These are phyloP conservation scores for Trypanosoma grayi DNA, from an alignment of 208 protist genomes.

Conservation along the genomic window DNA sequence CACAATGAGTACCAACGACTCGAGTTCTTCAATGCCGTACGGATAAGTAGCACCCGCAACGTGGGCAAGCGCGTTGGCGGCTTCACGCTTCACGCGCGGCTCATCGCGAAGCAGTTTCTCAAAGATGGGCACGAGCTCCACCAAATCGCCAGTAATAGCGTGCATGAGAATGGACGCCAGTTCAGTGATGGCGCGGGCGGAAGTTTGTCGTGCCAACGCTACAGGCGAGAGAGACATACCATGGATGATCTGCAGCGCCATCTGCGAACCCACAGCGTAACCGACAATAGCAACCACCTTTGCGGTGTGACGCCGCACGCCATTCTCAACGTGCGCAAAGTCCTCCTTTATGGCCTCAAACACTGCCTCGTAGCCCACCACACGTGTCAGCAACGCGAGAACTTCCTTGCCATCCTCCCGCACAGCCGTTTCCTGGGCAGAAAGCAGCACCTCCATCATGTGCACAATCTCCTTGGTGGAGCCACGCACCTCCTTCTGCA, in stretches of 20 bases:
- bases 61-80: slow-evolving; percentile 94
- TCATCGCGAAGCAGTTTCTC: slow-evolving; percentile 95
- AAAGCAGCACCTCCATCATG: slow-evolving; percentile 98
- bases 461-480: slow-evolving; percentile 99
- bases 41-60: slow-evolving; percentile 97
- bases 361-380: slow-evolving; percentile 97
- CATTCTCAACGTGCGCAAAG: slow-evolving; percentile 97
- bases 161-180: slow-evolving; percentile 97
- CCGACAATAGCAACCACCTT: slow-evolving; percentile 97
- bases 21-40: slow-evolving; percentile 99
- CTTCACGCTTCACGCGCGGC: slow-evolving; percentile 95
- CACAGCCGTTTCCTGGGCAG: slow-evolving; percentile 97
- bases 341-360: slow-evolving; percentile 98
- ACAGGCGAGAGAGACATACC: slow-evolving; percentile 97
- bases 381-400: slow-evolving; percentile 98
- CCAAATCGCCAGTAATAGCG: slow-evolving; percentile 95
- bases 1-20: slow-evolving; percentile 94
- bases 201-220: slow-evolving; percentile 97
- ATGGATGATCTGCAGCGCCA: slow-evolving; percentile 96
- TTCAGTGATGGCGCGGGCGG: slow-evolving; percentile 97
- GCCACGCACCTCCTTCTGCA: slow-evolving; percentile 95
- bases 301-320: slow-evolving; percentile 98
- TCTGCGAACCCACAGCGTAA: slow-evolving; percentile 95
- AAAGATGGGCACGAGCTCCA: slow-evolving; percentile 95
- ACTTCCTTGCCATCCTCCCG: slow-evolving; percentile 99